Base-by-base conservation (phyloP, 169 alveolate species). In the Eimeria tenella region DNA sequence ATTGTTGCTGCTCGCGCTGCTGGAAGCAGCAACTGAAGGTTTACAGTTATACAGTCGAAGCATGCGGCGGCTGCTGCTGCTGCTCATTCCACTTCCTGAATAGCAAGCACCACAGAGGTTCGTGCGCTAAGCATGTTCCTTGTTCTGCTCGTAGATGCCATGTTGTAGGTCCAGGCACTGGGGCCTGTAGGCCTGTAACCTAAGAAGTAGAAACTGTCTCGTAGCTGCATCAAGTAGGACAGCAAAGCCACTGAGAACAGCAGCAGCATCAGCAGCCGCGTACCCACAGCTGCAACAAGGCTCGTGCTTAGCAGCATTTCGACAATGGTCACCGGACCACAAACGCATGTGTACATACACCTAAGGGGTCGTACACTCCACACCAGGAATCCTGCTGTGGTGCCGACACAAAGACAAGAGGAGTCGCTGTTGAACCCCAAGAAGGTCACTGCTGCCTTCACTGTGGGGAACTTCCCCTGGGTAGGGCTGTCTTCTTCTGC, bases 391-490 rank as follows among this genome's bases (percentile, higher is more conserved):
- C 95, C 95, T 31, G 77, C 82, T 21, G 88, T 93, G 9, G 95
- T 93, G 84, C 95, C 95, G 25, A 83, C 86, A 21, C 58, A 62
- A 4, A 93, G 82, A 68, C 93, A 93, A 21, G 88, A 25, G 50
- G 93, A 60, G 62, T 93, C 95, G 21, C 63, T 52, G 17, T 93
- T 93, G 17, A 79, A 75, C 65, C 95, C 95, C 49, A 93, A 21
- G 58, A 75, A 93, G 56, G 90, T 73, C 13, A 75, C 96, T 96
- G 94, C 94, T 97, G 73, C 84, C 86, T 84, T 60, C 58, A 62
- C 75, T 52, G 17, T 23, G 25, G 75, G 81, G 70, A 56, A 15
- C 55, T n/a, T 6, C 65, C 60, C 68, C 42, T 6, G 15, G 7
- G 60, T 5, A 23, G 4, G 68, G 19, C 86, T 62, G 63, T 7